These are phyloP conservation scores for Sideroxylon spinosum DNA, from an alignment of 179 eudicot genomes.

Conservation along the genomic window DNA sequence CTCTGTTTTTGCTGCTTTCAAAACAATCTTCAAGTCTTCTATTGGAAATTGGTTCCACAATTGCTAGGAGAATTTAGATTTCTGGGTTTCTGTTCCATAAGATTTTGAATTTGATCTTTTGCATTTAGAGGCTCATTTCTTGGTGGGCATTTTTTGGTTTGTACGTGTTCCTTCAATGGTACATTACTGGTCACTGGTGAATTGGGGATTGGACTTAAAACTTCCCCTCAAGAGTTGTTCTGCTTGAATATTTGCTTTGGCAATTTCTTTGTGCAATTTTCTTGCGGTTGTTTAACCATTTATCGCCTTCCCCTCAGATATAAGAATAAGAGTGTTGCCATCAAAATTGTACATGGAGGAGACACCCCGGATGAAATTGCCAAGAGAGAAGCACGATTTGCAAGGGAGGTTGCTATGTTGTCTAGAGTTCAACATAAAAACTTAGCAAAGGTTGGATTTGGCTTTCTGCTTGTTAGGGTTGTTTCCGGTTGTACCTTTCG, in stretches of 20 bases:
- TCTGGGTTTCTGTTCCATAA: slow-evolving; percentile 1
- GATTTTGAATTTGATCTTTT: background rate
- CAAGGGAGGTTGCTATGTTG: slow-evolving; percentile 84
- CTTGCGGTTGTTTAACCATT: background rate
- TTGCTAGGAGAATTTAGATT: background rate
- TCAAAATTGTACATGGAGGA: slow-evolving; percentile 74
- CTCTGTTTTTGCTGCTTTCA: no score
- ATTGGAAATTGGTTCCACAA: background rate
- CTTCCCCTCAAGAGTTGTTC: background rate
- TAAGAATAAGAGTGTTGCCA: slow-evolving; percentile 75
- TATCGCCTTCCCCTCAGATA: slow-evolving; percentile 40
- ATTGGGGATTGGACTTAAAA: background rate
- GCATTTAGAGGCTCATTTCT: background rate
- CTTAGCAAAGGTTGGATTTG: slow-evolving; percentile 63
- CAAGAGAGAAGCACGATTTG: slow-evolving; percentile 66
- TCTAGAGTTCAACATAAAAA: slow-evolving; percentile 91
- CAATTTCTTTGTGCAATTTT: background rate
- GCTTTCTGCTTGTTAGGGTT: background rate
- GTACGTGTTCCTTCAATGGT: background rate
- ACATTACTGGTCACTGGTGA: background rate
- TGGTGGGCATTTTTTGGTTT: background rate
- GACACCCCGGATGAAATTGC: slow-evolving; percentile 81
- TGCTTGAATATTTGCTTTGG: background rate
- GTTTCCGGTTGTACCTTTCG: background rate
- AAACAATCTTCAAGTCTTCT: background rate